Evolutionary conservation across 768 basidiomycete species (phyloP), one percentile per base, ranked within the genome.

Genomic region (Rhodosporidiobolus odoratus): DNA sequence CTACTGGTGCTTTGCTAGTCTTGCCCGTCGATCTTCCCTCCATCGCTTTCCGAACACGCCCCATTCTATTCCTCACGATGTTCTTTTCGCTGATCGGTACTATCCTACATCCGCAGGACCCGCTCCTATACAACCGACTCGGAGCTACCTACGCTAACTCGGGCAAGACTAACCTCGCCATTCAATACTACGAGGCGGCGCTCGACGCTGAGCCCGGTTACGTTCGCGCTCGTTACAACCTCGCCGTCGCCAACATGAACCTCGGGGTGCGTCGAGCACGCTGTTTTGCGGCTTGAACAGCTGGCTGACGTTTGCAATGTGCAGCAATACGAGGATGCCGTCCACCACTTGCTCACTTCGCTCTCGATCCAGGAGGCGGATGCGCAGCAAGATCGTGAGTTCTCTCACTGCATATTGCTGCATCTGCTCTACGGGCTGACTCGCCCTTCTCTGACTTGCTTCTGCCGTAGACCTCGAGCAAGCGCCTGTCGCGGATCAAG

Each of bases 91-190:
- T n/a, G 0, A 8, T 41, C 38, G n/a, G n/a, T n/a, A n/a, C 2
- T 9, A 5, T 19, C 38, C 10, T 34, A 57, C 50, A 47, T 62
- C 35, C 15, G 9, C 75, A 94, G 91, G 93, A 97, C 78, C 95
- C 90, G 88, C 81, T 91, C 47, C 80, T 97, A 67, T 95, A 90
- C 80, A 97, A 97, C 77, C 86, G 94, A 23, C 89, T 95, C 50
- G 94, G 94, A 21, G 94, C 94, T 23, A 94, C 92, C 9, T 87
- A 93, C 81, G 94, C 94, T 34, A 97, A 96, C 79, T 72, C 69
- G 88, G 92, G 32, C 83, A 82, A 63, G 84, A 73, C 92, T 19
- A 86, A 85, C 43, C 86, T 91, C 62, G 94, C 94, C n/a, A 82
- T 93, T 4, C 82, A 88, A 68, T 95, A 91, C 78, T 97, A 97